Evolutionary conservation across 2,329 filamentous ascomycete species (phyloP).

Genomic region (Colletotrichum sp.): DNA sequence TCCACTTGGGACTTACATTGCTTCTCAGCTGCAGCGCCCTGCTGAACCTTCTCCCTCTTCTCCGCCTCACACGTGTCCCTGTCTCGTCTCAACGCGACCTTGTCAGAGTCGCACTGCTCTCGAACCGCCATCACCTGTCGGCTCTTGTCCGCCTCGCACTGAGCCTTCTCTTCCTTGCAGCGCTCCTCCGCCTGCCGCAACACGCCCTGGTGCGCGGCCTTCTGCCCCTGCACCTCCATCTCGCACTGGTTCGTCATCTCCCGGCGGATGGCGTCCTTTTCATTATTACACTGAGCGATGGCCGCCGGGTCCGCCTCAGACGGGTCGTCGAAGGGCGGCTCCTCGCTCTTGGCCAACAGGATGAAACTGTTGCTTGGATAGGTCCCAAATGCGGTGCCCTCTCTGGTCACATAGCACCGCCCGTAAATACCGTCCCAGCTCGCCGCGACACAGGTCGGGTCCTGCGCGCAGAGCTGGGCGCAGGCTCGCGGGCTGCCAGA

Average conservation of each 20-base stretch:
- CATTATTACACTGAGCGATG: neutral
- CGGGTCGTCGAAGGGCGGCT: neutral
- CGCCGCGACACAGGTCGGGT: neutral
- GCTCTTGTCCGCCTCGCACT: neutral
- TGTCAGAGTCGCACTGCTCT: neutral
- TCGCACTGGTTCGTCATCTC: neutral
- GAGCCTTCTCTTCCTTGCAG: neutral
- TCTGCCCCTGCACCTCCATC: neutral
- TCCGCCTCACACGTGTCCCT: rapidly evolving
- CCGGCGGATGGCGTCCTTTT: neutral
- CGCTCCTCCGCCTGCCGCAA: neutral
- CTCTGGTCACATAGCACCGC: neutral
- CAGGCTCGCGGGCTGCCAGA: neutral
- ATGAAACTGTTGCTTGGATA: too few relatives aligned
- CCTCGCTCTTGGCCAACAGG: rapidly evolving
- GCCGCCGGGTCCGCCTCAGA: rapidly evolving
- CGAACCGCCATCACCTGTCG: neutral
- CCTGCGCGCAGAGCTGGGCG: neutral
- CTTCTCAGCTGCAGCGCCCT: too few relatives aligned
- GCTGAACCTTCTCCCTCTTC: neutral
- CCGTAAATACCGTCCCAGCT: neutral
- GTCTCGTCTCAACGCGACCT: rapidly evolving
- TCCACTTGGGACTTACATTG: rapidly evolving
- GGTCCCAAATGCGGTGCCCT: neutral
- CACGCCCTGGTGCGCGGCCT: neutral